Evolutionary conservation across 2,329 filamentous ascomycete species (phyloP).

Genomic region (Trichoderma aggressivum): DNA sequence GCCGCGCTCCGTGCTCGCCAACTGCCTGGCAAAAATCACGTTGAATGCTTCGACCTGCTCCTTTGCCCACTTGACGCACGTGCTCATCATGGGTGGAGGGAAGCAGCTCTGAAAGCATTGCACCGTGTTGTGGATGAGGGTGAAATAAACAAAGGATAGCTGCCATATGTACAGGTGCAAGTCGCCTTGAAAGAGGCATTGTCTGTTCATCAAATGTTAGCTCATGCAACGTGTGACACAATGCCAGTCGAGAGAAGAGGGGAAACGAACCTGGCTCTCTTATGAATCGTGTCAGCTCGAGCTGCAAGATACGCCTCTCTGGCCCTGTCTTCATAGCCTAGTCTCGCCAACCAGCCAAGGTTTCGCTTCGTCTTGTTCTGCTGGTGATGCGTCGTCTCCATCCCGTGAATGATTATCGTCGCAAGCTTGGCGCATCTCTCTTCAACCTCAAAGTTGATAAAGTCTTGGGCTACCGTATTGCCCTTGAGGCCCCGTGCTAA

Average conservation of each 20-base stretch:
- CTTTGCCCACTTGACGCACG: slow-evolving; percentile 98
- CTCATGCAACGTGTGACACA: neutral
- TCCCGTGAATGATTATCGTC: slow-evolving; percentile 69
- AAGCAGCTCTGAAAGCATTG: slow-evolving; percentile 86
- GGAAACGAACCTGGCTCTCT: slow-evolving; percentile 66
- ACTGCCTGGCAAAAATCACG: slow-evolving; percentile 71
- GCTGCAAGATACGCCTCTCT: slow-evolving; percentile 82
- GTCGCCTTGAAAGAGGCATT: slow-evolving; percentile 93
- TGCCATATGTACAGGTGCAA: slow-evolving; percentile 92
- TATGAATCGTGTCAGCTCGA: slow-evolving; percentile 72
- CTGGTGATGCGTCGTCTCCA: slow-evolving; percentile 75
- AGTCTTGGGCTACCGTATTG: slow-evolving; percentile 83
- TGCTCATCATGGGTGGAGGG: slow-evolving; percentile 81
- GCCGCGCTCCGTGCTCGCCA: slow-evolving; percentile 79
- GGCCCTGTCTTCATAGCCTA: slow-evolving; percentile 88
- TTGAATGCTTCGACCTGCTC: slow-evolving; percentile 92
- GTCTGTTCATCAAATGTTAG: slow-evolving; percentile 46
- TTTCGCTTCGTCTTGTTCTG: slow-evolving; percentile 74
- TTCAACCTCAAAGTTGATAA: slow-evolving; percentile 87
- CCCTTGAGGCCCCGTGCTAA: slow-evolving; percentile 78
- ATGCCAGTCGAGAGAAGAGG: neutral
- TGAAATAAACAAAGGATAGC: slow-evolving; percentile 93
- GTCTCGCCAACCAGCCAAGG: slow-evolving; percentile 76
- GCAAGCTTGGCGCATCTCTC: slow-evolving; percentile 78
- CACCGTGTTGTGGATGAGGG: slow-evolving; percentile 88